Percentiles rank a stretch among this genome's conserved stretches.
Evolutionary conservation across 768 basidiomycete species (phyloP).

Genomic region (Royoungia palumana): DNA sequence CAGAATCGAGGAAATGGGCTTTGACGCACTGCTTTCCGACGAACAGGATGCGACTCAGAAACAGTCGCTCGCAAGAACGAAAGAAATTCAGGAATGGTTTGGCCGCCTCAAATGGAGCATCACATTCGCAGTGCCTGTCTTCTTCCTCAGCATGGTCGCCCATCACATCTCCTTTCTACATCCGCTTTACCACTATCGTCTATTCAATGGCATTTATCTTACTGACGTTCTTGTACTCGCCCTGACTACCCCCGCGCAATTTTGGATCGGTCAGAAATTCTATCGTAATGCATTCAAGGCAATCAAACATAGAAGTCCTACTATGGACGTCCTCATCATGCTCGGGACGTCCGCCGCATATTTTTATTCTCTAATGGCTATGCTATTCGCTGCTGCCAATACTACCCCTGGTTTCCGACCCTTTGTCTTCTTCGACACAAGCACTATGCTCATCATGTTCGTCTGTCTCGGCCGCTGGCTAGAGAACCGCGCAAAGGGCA

Average conservation of each 20-base stretch:
- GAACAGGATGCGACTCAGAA: slow-evolving; percentile 80
- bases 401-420: slow-evolving; percentile 69
- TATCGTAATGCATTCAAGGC: slow-evolving; percentile 90
- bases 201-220: slow-evolving; percentile 71
- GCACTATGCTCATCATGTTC: slow-evolving; percentile 97
- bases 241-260: slow-evolving; percentile 89
- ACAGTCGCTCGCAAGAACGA: slow-evolving; percentile 79
- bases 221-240: slow-evolving; percentile 73
- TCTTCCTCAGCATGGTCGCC: slow-evolving; percentile 85
- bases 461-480: slow-evolving; percentile 93
- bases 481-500: slow-evolving; percentile 96
- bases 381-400: slow-evolving; percentile 66
- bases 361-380: slow-evolving; percentile 74
- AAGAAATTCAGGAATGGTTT: slow-evolving; percentile 91
- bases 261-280: slow-evolving; percentile 86
- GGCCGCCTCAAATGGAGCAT: slow-evolving; percentile 70
- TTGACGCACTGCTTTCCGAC: slow-evolving; percentile 83
- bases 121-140: slow-evolving; percentile 87
- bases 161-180: slow-evolving; percentile 62
- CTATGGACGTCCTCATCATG: slow-evolving; percentile 98
- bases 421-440: slow-evolving; percentile 95
- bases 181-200: slow-evolving; percentile 44
- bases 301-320: slow-evolving; percentile 82
- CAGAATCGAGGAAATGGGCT: slow-evolving; percentile 83
- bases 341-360: slow-evolving; percentile 94